These are phyloP conservation scores for Curvularia lunata DNA, from an alignment of 2,329 filamentous ascomycete genomes.

Conservation along the genomic window DNA sequence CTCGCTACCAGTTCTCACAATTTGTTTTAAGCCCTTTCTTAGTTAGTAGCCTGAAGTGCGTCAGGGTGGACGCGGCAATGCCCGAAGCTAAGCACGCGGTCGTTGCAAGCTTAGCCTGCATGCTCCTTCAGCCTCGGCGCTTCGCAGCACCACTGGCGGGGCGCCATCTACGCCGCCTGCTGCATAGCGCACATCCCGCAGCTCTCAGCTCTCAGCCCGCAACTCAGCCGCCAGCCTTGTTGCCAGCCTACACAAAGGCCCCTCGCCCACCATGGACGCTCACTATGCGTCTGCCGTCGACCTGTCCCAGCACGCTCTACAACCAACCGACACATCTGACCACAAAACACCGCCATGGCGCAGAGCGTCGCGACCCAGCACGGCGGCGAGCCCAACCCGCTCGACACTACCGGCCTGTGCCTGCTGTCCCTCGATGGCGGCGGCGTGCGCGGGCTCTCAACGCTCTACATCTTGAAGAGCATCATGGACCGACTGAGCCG, in stretches of 20 bases:
- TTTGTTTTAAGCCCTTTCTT: no score
- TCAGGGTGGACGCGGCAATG: no score
- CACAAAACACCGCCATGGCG: background rate
- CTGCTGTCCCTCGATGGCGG: slow-evolving; percentile 33
- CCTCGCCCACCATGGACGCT: background rate
- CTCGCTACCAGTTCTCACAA: no score
- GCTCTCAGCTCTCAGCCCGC: no score
- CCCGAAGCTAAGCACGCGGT: no score
- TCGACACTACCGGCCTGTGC: slow-evolving; percentile 18
- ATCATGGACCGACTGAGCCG: slow-evolving; percentile 24
- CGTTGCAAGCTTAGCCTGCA: no score
- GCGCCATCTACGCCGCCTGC: background rate
- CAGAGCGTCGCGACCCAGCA: slow-evolving; percentile 5
- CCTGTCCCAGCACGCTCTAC: background rate
- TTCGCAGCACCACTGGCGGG: background rate
- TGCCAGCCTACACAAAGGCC: background rate
- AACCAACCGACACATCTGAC: no score
- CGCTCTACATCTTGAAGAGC: slow-evolving; percentile 28
- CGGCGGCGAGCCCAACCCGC: slow-evolving; percentile 14
- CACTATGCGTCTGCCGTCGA: background rate
- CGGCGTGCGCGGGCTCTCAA: slow-evolving; percentile 35
- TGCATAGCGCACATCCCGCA: no score
- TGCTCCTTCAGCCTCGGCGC: no score
- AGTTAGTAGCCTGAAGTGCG: no score
- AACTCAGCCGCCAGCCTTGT: background rate